Evolutionary conservation across 352 stramenopile genomes (phyloP), one percentile per base, ranked within the genome.

Genomic region (Lagenidium sp.): DNA sequence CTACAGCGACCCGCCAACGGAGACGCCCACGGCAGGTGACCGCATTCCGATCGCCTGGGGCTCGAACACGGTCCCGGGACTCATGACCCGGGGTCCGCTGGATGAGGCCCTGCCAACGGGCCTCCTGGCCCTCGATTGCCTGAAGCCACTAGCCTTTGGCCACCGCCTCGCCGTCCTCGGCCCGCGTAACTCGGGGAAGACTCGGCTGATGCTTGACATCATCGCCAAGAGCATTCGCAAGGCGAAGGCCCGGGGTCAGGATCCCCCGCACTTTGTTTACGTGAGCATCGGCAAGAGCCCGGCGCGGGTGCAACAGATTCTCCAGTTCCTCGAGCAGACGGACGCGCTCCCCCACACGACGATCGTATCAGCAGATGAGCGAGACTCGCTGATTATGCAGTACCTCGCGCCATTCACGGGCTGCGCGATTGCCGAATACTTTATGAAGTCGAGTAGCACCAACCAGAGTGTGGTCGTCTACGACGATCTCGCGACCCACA

Each of bases 391-490:
- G 23, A 77, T 88, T 43, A 51, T 80, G 65, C 78, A 91, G 60
- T 91, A 85, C 58, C 56, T 91, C 31, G 63, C 78, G 39, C 78
- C 78, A n/a, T 91, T 91, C 48, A 68, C 71, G 0, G 78, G 78
- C n/a, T 86, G 72, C 39, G 68, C 73, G 1, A 49, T 91, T 24
- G 75, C 73, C 21, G 78, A 91, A 51, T 82, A 66, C 44, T 71
- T 84, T 30, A 82, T 85, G 68, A 41, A 63, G 8, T 50, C 77
- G 22, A 57, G 72, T 40, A 61, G 39, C 39, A 74, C 65, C 5
- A 55, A 42, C n/a, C 65, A 61, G 6, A 79, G 68, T 44, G 62
- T 91, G 6, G 70, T 91, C 18, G 55, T 91, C 23, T 91, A 91
- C 59, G 78, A 91, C 36, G 78, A 91, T 48, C 42, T 91, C 34